Base-by-base conservation (phyloP, 441 rosid genomes). In the Manihot esculenta region DNA sequence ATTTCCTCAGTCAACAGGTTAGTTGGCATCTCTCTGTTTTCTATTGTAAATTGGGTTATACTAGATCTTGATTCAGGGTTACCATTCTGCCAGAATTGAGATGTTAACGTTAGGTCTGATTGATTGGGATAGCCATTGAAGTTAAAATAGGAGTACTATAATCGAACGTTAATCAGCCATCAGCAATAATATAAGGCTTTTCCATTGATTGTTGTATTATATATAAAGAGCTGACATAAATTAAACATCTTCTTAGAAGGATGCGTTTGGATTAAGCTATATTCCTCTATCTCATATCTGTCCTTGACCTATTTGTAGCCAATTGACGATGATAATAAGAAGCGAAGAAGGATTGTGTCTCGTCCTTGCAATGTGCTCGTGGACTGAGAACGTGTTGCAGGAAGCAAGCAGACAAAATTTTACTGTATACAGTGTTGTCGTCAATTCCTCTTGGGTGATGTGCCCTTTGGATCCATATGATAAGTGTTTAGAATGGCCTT, bases 1-100 rank as follows among this genome's bases (percentile, higher is more conserved):
- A 79, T 69, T 80, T 81, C 73, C 48, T 83, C 12, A 75, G 78
- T 68, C 84, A 85, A 68, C 92, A 92, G 96, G 98, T 90, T 63
- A 53, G 33, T 17, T 65, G 30, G 3, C 23, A 56, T 38, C 20
- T 26, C n/a, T 24, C 18, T 7, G 42, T 38, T 38, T 38, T 7
- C 42, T 9, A 38, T 7, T 38, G 42, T 5, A 38, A 38, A 38
- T 38, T 38, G 8, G 42, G 42, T 38, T 38, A 38, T 38, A 9
- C 42, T 38, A 1, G 9, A 38, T 38, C 42, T 38, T 38, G 42
- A 38, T 5, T 38, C 7, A 38, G 42, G 42, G 42, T 38, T 38
- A 38, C 9, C 42, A 38, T n/a, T n/a, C n/a, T 38, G 7, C 42
- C 42, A 5, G 42, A 38, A 38, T 38, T 38, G 33, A 4, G 33